Evolutionary conservation across 2,329 filamentous ascomycete genomes (phyloP), one percentile per base, ranked within the genome.

Genomic region (Cladosporium sp.): DNA sequence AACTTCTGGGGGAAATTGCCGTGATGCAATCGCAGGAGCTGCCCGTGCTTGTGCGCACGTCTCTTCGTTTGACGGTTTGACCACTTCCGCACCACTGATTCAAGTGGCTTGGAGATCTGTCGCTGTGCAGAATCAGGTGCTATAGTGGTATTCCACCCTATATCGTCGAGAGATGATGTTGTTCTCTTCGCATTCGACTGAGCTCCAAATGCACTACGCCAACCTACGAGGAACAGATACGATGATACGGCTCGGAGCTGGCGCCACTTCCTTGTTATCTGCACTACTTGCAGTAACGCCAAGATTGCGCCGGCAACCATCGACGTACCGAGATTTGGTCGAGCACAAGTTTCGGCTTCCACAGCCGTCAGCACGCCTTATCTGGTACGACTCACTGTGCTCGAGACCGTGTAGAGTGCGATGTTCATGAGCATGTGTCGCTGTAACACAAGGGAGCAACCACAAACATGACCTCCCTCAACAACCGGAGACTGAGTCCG

Each of bases 291-390:
- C 55, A 34, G 32, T 15, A 26, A 58, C 34, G 55, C 55, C 55
- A 58, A 58, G 55, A 58, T 58, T 15, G 55, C 55, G 55, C 55
- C 55, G 55, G 55, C 55, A 36, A 26, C n/a, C 32, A 58, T 58
- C 55, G 52, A 34, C 28, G 26, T 55, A 58, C 55, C 55, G 55
- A 58, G 55, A 58, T 58, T 41, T 41, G 55, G 34, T 58, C 32
- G 55, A 36, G 55, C 34, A 55, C 52, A n/a, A 55, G 28, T 55
- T 55, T 30, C 28, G 52, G 52, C 26, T 55, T 30, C 18, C 28
- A 30, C 52, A 34, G 32, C 41, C 41, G 41, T 47, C 41, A 47
- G 41, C 41, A 11, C 41, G n/a, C 41, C 41, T 47, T 21, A 4
- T n/a, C 21, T 47, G 41, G 41, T 47, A 47, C 41, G n/a, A 47